These are phyloP conservation scores for Tagetes patula DNA, from an alignment of 129 eudicot genomes.

Conservation along the genomic window DNA sequence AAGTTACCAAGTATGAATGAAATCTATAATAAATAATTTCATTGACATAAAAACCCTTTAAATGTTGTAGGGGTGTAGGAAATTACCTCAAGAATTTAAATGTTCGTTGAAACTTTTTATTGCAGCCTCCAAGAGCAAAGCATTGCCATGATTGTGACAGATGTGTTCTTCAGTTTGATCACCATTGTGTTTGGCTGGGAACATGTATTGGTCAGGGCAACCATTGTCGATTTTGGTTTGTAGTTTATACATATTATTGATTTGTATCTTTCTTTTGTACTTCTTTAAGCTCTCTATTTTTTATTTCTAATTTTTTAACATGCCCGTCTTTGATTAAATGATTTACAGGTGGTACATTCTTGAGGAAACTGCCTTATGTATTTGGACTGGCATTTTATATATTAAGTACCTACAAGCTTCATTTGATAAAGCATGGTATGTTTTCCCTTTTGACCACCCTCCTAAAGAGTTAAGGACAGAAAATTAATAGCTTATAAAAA, in stretches of 20 bases:
- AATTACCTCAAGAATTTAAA: background rate
- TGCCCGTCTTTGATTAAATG: constrained; percentile 14
- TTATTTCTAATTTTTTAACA: background rate
- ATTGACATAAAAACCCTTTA: background rate
- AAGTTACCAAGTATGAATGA: constrained; percentile 14
- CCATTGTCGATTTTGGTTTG: constrained; percentile 91
- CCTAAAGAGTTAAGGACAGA: background rate
- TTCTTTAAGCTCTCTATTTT: background rate
- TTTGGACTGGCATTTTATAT: constrained; percentile 88
- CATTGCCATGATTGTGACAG: constrained; percentile 99
- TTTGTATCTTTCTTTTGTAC: constrained; percentile 1
- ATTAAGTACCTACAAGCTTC: constrained; percentile 63
- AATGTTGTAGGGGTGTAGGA: background rate
- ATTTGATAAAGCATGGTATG: constrained; percentile 79
- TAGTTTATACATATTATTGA: background rate
- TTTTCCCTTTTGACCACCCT: background rate
- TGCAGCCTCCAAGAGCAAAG: constrained; percentile 97
- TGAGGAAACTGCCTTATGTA: constrained; percentile 79
- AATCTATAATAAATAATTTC: background rate
- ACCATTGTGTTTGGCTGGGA: constrained; percentile 99
- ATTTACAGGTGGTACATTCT: constrained; percentile 84
- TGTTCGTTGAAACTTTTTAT: constrained; percentile 13
- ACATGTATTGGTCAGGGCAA: constrained; percentile 92
- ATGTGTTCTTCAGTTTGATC: constrained; percentile 99
- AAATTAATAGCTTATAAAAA: background rate